phyloP scores from a whole-genome alignment of 2,329 filamentous ascomycete species.

The Aspergillus glaucus region DNA sequence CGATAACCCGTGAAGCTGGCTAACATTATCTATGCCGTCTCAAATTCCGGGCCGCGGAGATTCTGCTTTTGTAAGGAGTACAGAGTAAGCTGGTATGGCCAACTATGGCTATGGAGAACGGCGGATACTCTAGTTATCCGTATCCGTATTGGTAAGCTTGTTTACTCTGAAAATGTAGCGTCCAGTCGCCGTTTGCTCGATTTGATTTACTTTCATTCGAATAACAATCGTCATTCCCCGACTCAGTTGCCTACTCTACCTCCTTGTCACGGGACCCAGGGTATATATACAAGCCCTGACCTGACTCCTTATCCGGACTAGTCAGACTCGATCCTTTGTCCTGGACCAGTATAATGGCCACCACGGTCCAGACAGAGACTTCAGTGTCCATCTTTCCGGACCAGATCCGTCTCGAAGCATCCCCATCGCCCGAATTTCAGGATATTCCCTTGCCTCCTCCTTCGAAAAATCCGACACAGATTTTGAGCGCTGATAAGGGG shows the following conservation, averaged over 20 bases:
- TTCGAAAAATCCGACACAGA: constrained; percentile 49
- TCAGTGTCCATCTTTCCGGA: constrained; percentile 7
- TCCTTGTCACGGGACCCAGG: neutral
- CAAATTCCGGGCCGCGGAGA: neutral
- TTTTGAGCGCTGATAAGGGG: constrained; percentile 69
- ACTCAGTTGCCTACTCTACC: neutral
- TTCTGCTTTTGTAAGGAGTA: neutral
- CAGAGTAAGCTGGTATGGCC: neutral
- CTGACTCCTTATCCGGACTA: neutral
- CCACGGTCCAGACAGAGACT: constrained; percentile 17
- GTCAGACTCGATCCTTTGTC: neutral
- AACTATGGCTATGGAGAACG: neutral
- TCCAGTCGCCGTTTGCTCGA: neutral
- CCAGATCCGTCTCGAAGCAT: constrained; percentile 20
- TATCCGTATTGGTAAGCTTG: neutral
- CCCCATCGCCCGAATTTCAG: constrained; percentile 15
- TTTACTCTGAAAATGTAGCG: neutral
- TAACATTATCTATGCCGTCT: neutral
- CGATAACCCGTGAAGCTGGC: neutral
- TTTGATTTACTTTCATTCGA: neutral
- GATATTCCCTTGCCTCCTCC: constrained; percentile 64
- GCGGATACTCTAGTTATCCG: neutral
- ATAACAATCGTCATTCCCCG: neutral
- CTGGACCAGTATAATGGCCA: constrained; percentile 15
- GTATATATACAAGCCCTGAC: neutral